Evolutionary conservation across 2,329 filamentous ascomycete genomes (phyloP), one percentile per base, ranked within the genome.

Genomic region (Tolypocladium nubicola): DNA sequence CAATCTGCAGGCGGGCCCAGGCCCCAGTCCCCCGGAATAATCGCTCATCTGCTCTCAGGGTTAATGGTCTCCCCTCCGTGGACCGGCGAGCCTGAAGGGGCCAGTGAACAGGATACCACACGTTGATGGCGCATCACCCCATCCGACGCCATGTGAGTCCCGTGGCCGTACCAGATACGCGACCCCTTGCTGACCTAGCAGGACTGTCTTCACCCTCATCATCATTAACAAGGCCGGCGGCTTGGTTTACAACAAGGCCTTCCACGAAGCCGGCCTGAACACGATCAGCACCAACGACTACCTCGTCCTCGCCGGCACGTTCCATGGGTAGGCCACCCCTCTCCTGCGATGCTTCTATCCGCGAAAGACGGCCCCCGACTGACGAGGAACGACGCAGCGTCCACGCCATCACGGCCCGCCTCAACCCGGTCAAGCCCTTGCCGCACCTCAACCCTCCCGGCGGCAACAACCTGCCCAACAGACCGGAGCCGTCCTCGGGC

Each of bases 221-320:
- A 88, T 99, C 71, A 96, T 99, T 79, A 97, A 97, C 80, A 99
- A 99, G 81, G 92, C 94, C 62, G 94, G 92, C 60, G 94, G 94
- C 66, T 82, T 99, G 56, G 87, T 99, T 74, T 99, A 96, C 79
- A 93, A 97, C 75, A 90, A 91, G 66, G 89, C 90, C 68, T 97
- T 99, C 73, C 86, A 92, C 67, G 85, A 93, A 49, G 88, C 85
- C 60, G 89, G 83, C 52, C 82, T 99, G 59, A 89, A 89, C 71
- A 90, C 93, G 71, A 86, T 99, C 65, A 89, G 84, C 64, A 93
- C 90, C 65, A 99, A 99, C 71, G 94, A 99, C 79, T 96, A 95
- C 70, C 87, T 99, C 38, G 93, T 97, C 64, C 84, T 99, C 35
- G 94, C 94, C 8, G 94, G 94, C 58, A 99, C 94, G 56, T 99